A percentile compares a stretch with the other conserved stretches of the same genome.
These are phyloP conservation scores for Claviceps humidiphila DNA, from an alignment of 2,329 filamentous ascomycete species.

Conservation along the genomic window DNA sequence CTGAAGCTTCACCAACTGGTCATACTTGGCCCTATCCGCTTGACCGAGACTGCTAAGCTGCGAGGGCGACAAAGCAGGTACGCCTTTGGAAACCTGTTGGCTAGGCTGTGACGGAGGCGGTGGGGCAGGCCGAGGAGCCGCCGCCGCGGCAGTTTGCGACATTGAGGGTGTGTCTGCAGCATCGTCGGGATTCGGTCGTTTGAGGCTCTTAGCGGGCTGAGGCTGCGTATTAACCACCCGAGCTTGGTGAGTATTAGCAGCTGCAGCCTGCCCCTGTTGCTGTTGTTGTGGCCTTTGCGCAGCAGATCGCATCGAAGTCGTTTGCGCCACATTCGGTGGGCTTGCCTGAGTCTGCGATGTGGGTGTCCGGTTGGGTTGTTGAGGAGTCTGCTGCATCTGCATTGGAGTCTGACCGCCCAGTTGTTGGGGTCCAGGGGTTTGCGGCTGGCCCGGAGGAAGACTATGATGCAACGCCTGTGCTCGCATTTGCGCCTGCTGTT, in stretches of 20 bases:
- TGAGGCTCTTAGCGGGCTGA: slow-evolving; percentile 29
- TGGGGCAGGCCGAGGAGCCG: slow-evolving; percentile 9
- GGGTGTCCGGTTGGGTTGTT: slow-evolving; percentile 28
- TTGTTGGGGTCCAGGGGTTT: slow-evolving; percentile 10
- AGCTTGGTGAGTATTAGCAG: slow-evolving; percentile 9
- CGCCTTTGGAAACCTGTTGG: slow-evolving; percentile 11
- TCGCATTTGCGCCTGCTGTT: slow-evolving; percentile 14
- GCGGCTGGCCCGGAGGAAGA: slow-evolving; percentile 10
- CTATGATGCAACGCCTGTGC: slow-evolving; percentile 10
- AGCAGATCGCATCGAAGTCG: slow-evolving; percentile 15
- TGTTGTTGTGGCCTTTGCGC: slow-evolving; percentile 17
- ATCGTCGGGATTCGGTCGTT: slow-evolving; percentile 38
- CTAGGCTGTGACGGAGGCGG: slow-evolving; percentile 15
- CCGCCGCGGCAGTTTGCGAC: slow-evolving; percentile 9
- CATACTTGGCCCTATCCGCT: slow-evolving; percentile 32
- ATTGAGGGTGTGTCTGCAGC: slow-evolving; percentile 15
- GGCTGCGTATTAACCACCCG: slow-evolving; percentile 11
- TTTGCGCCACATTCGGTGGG: slow-evolving; percentile 31
- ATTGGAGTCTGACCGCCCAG: slow-evolving; percentile 8
- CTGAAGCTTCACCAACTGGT: slow-evolving; percentile 22
- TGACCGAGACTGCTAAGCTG: slow-evolving; percentile 27
- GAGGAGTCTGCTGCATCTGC: slow-evolving; percentile 34
- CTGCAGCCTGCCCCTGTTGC: slow-evolving; percentile 11
- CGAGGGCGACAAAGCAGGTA: slow-evolving; percentile 16
- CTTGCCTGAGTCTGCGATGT: slow-evolving; percentile 26